A percentile compares a stretch with the other conserved stretches of the same genome.
phyloP scores from a whole-genome alignment of 2,329 filamentous ascomycete genomes.

The Eutypa lata region DNA sequence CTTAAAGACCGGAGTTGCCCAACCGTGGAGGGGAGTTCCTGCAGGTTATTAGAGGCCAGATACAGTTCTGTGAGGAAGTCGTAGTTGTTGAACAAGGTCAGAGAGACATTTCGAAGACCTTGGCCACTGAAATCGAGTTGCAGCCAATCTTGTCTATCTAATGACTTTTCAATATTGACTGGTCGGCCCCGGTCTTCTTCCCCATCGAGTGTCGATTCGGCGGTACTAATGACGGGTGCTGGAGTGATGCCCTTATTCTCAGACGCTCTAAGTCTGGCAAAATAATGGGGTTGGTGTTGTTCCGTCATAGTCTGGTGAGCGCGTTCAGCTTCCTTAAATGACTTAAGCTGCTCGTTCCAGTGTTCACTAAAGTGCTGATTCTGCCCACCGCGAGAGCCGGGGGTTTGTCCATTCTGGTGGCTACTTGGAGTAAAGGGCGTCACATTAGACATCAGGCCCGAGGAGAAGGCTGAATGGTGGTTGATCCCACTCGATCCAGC shows the following conservation, averaged over 20 bases:
- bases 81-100: constrained; percentile 75
- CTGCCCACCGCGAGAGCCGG: constrained; percentile 46
- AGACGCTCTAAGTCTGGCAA: constrained; percentile 67
- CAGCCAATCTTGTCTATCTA: constrained; percentile 80
- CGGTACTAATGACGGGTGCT: constrained; percentile 46
- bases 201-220: constrained; percentile 48
- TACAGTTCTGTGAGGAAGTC: constrained; percentile 88
- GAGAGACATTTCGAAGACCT: constrained; percentile 77
- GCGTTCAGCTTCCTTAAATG: constrained; percentile 74
- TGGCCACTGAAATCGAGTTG: constrained; percentile 96
- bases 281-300: constrained; percentile 64
- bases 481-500: constrained; percentile 55
- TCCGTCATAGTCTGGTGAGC: constrained; percentile 69
- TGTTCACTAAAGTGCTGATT: constrained; percentile 60
- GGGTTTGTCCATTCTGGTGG: constrained; percentile 56
- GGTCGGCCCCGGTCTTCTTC: constrained; percentile 59
- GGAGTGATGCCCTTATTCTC: constrained; percentile 66
- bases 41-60: constrained; percentile 88
- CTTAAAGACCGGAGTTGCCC: constrained; percentile 78
- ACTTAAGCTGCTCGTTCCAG: constrained; percentile 83
- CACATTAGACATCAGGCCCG: constrained; percentile 61
- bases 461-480: constrained; percentile 57
- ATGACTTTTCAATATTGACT: constrained; percentile 63
- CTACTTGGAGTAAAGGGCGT: constrained; percentile 55
- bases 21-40: constrained; percentile 73